Percentiles rank a stretch among this genome's conserved stretches.
phyloP scores from a whole-genome alignment of 257 asterid species.

The Forsythia viridissima region DNA sequence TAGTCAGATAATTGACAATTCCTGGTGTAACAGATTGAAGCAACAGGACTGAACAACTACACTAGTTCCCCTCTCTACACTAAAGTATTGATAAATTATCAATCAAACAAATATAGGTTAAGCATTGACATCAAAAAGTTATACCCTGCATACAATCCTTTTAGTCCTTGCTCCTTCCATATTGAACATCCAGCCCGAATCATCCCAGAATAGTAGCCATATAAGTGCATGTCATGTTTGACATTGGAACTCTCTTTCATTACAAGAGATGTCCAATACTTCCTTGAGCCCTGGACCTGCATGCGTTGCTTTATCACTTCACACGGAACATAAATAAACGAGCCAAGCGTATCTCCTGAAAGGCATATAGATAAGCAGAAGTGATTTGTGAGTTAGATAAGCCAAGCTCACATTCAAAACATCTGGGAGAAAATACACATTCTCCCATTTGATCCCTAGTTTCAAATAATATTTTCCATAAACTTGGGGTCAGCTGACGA shows the following conservation, averaged over 20 bases:
- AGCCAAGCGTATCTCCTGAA: slow-evolving; percentile 85
- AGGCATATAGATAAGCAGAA: slow-evolving; percentile 19
- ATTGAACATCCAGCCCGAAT: slow-evolving; percentile 82
- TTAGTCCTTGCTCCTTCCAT: slow-evolving; percentile 80
- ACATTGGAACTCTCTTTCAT: slow-evolving; percentile 45
- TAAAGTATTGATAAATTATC: background rate
- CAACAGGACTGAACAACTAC: background rate
- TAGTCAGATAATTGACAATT: background rate
- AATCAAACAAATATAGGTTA: background rate
- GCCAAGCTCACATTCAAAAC: background rate
- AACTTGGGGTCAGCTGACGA: background rate
- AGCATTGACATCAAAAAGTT: slow-evolving; percentile 4
- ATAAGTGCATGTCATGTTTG: slow-evolving; percentile 44
- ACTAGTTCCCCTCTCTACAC: background rate
- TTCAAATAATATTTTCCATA: background rate
- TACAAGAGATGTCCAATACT: slow-evolving; percentile 68
- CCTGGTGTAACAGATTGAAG: background rate
- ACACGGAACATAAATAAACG: slow-evolving; percentile 75
- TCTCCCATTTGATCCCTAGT: background rate
- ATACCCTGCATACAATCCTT: slow-evolving; percentile 82
- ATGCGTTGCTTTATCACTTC: slow-evolving; percentile 89
- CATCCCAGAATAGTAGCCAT: slow-evolving; percentile 81
- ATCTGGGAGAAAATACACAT: background rate
- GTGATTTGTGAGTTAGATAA: slow-evolving; percentile 11
- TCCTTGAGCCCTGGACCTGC: slow-evolving; percentile 84